Evolutionary conservation across 768 basidiomycete genomes (phyloP), one percentile per base, ranked within the genome.

Genomic region (Boletellus ananiceps): DNA sequence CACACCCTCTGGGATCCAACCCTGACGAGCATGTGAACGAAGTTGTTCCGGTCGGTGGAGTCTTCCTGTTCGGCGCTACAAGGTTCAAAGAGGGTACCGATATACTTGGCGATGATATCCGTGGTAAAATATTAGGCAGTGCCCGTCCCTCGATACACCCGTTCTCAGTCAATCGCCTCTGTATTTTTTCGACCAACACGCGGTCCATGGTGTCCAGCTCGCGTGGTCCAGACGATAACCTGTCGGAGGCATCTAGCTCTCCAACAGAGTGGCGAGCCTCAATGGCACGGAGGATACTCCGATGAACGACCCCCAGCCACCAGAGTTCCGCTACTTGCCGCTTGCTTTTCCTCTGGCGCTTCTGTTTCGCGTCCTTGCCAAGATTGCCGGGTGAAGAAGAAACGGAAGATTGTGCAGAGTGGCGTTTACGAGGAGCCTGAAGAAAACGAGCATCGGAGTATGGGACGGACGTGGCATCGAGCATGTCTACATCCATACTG

Each of bases 221-320:
- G 19, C 34, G 29, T 27, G 2, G 44, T 40, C 47, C 50, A 29
- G 50, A 46, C 15, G 13, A 12, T 15, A 21, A 44, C 18, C 16
- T 19, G n/a, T 51, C 21, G 19, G 60, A 39, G 19, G 47, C 15
- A 19, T 50, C 50, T 27, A 38, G 35, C 45, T 25, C 33, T 9
- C 15, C 19, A 18, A 25, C 21, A 12, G 57, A 43, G 32, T 40
- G 51, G 31, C 54, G 60, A 44, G 19, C 44, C 29, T 60, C 60
- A 3, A 68, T 55, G 27, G 54, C 57, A 8, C 56, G 51, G 15
- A 58, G 34, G 44, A 74, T 62, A 46, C 69, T 74, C 38, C 66
- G 59, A 48, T 71, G 71, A 19, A 74, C 48, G 13, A 66, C 59
- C 1, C 66, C 68, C 37, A 71, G 54, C 64, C 72, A 72, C 49